Base-by-base conservation (phyloP, 345 rosid genomes). In the Citrus trifoliata region DNA sequence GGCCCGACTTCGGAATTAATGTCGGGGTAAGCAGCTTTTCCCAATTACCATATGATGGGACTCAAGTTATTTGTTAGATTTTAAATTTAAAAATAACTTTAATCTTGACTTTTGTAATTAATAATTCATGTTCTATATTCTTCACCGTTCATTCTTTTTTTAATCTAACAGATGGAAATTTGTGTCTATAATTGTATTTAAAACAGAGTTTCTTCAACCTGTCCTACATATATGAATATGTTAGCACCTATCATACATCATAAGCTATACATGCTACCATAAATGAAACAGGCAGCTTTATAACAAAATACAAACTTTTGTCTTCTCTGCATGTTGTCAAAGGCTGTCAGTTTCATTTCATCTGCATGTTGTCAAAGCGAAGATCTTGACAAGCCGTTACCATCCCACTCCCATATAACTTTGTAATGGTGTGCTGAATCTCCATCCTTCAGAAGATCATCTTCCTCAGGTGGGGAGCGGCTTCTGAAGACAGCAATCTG, bases 371-470 rank as follows among this genome's bases (percentile, higher is more conserved):
- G 64, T 74, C 75, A 40, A 35, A 13, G 30, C 8, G 38, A 62
- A 48, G 78, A 70, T 0, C 33, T 70, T 30, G 79, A 66, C 55
- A 16, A 30, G 46, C 76, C 25, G 28, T 76, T 28, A 67, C 78
- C 82, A 76, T 82, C 84, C 96, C 98, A 95, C 83, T 95, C 91
- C 99, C 99, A 95, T 75, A 93, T 83, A 63, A 83, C 88, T 46
- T 84, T 83, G 86, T 85, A 93, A 75, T 37, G 83, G 67, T 81
- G 73, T 62, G 70, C 37, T 2, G 73, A 69, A 42, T 71, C 80
- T 73, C 14, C 64, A 0, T 65, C 80, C 53, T 16, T 78, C 13
- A 19, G 48, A 76, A 61, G 21, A 79, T 67, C 24, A 35, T 71
- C 83, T 30, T 76, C 82, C 62, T 77, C 62, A 1, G 37, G 37